phyloP scores from a whole-genome alignment of 352 stramenopile species.

The Globisporangium polare region DNA sequence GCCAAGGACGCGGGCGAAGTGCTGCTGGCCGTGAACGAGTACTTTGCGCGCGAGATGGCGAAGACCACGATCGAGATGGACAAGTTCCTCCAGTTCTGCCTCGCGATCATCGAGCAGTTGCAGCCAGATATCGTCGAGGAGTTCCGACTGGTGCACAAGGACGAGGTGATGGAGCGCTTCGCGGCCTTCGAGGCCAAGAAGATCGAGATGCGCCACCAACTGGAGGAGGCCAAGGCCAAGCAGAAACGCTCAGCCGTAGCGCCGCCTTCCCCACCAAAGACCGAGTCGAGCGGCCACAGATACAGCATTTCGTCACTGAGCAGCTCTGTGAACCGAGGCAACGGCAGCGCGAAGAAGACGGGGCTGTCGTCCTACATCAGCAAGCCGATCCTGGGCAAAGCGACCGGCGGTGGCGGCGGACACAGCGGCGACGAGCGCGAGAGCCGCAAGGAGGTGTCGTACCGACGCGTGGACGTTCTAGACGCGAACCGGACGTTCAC shows the following conservation, averaged over 20 bases:
- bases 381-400: slow-evolving; percentile 44
- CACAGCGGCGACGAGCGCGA: slow-evolving; percentile 33
- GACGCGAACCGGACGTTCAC: slow-evolving; percentile 61
- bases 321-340: slow-evolving; percentile 23
- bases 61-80: slow-evolving; percentile 72
- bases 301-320: slow-evolving; percentile 39
- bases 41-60: slow-evolving; percentile 64
- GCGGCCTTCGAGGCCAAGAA: slow-evolving; percentile 80
- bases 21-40: slow-evolving; percentile 73
- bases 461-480: slow-evolving; percentile 67
- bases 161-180: slow-evolving; percentile 80
- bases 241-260: slow-evolving; percentile 33
- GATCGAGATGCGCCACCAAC: slow-evolving; percentile 80
- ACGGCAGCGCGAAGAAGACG: slow-evolving; percentile 17
- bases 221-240: slow-evolving; percentile 63
- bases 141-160: slow-evolving; percentile 71
- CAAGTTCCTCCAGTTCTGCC: slow-evolving; percentile 58
- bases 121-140: slow-evolving; percentile 67
- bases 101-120: slow-evolving; percentile 66
- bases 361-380: slow-evolving; percentile 62
- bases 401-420: slow-evolving; percentile 9
- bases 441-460: slow-evolving; percentile 42
- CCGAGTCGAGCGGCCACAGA: slow-evolving; percentile 28
- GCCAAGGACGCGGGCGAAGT: slow-evolving; percentile 79
- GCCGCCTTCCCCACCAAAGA: slow-evolving; percentile 53